A percentile compares a stretch with the other conserved stretches of the same genome.
Conservation (phyloP, 352 stramenopile genomes). For the Globisporangium spinosum region DNA sequence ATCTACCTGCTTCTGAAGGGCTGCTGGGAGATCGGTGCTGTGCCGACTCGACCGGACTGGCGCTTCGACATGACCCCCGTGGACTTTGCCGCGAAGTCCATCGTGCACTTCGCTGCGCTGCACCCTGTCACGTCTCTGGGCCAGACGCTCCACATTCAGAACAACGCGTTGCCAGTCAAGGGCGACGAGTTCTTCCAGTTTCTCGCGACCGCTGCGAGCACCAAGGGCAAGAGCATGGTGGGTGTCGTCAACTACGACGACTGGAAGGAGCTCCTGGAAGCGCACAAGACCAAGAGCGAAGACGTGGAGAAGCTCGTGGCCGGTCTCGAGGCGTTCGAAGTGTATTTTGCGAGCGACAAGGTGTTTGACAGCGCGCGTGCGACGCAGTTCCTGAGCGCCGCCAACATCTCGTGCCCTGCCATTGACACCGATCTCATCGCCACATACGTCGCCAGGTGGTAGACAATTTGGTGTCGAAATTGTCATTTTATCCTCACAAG, state of each 20-base stretch:
- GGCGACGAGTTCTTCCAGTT: conserved; percentile 51
- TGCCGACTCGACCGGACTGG: conserved; percentile 67
- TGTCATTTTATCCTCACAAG: neutral
- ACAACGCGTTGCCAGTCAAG: conserved; percentile 34
- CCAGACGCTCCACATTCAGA: conserved; percentile 77
- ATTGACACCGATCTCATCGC: conserved; percentile 38
- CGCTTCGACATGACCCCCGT: conserved; percentile 91
- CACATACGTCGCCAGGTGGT: conserved; percentile 46
- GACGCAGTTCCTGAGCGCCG: conserved; percentile 34
- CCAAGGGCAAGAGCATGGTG: conserved; percentile 25
- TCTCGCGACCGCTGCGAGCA: conserved; percentile 20
- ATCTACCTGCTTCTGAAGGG: conserved; percentile 87
- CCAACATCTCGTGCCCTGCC: conserved; percentile 37
- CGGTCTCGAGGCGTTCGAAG: conserved; percentile 60
- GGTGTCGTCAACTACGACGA: conserved; percentile 29
- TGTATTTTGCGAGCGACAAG: conserved; percentile 61
- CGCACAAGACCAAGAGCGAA: conserved; percentile 23
- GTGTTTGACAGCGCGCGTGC: conserved; percentile 56
- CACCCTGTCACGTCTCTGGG: conserved; percentile 51
- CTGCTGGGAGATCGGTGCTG: conserved; percentile 54
- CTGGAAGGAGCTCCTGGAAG: conserved; percentile 37
- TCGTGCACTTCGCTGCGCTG: conserved; percentile 73
- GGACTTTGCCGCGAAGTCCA: conserved; percentile 85
- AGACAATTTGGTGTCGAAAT: neutral
- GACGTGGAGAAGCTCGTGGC: conserved; percentile 59